A percentile compares a stretch with the other conserved stretches of the same genome.
phyloP scores from a whole-genome alignment of 176 grass and related monocot species.

The Elaeis guineensis region DNA sequence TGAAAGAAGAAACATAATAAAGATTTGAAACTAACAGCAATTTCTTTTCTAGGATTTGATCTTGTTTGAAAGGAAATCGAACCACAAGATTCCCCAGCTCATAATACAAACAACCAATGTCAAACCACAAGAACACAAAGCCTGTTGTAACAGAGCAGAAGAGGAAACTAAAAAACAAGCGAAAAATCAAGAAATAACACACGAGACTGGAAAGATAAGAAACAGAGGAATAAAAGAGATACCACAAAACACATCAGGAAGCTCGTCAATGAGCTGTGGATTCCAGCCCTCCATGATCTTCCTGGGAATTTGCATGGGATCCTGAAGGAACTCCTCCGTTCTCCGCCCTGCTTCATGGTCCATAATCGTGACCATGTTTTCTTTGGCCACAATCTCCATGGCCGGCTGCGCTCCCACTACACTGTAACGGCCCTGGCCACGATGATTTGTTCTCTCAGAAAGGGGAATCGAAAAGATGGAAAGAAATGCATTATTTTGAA shows the following conservation, averaged over 20 bases:
- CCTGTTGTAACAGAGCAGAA: too few relatives aligned
- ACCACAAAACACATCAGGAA: slow-evolving; percentile 50
- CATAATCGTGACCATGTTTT: slow-evolving; percentile 53
- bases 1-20: too few relatives aligned
- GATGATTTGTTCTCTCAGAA: too few relatives aligned
- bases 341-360: slow-evolving; percentile 47
- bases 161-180: neutral
- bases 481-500: too few relatives aligned
- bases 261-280: slow-evolving; percentile 51
- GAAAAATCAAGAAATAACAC: neutral
- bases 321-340: slow-evolving; percentile 47
- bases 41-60: too few relatives aligned
- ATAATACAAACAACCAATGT: too few relatives aligned
- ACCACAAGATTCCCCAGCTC: too few relatives aligned
- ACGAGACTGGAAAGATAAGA: neutral
- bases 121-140: too few relatives aligned
- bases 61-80: too few relatives aligned
- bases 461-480: too few relatives aligned
- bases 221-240: neutral
- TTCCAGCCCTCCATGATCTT: slow-evolving; percentile 58
- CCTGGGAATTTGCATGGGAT: slow-evolving; percentile 60
- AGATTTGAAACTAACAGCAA: too few relatives aligned
- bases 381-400: slow-evolving; percentile 64
- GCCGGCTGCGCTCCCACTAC: slow-evolving; percentile 60
- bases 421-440: slow-evolving; percentile 48